Percentiles rank a stretch among this genome's conserved stretches.
Evolutionary conservation across 306 rosid species (phyloP).

Genomic region (Cucumis sativus): DNA sequence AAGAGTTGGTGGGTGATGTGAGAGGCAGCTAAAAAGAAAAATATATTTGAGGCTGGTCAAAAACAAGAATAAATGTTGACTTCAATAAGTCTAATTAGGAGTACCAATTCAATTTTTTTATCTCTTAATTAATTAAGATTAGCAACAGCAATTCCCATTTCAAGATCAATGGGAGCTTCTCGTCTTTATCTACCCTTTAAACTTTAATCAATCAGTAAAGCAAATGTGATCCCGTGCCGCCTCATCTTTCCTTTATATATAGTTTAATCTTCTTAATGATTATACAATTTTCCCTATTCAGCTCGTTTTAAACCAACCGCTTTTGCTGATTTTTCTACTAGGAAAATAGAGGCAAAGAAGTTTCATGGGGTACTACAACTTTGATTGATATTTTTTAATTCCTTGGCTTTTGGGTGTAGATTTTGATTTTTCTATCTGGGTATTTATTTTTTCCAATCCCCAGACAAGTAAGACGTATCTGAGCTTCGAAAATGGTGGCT

Average conservation of each 20-base stretch:
- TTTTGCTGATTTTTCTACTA: background rate
- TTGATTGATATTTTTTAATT: background rate
- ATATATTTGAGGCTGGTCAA: background rate
- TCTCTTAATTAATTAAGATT: background rate
- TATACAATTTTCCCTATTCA: background rate
- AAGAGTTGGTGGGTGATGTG: background rate
- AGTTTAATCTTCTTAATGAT: background rate
- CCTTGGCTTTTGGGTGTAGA: background rate
- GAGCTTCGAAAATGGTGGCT: background rate
- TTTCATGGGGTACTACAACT: background rate
- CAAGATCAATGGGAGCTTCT: background rate
- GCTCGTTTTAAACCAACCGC: background rate
- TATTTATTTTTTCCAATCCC: background rate
- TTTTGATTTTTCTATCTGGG: background rate
- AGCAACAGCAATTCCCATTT: background rate
- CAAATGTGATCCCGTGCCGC: slow-evolving; percentile 5
- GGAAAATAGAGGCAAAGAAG: background rate
- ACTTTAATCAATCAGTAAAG: background rate
- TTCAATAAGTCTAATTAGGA: background rate
- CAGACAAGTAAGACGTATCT: background rate
- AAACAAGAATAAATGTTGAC: background rate
- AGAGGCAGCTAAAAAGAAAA: background rate
- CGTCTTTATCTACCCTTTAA: background rate
- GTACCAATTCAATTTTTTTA: background rate
- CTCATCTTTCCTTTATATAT: background rate